A percentile compares a stretch with the other conserved stretches of the same genome.
Conservation (phyloP, 2,329 filamentous ascomycete genomes). For the Lasiodiplodia theobromae region DNA sequence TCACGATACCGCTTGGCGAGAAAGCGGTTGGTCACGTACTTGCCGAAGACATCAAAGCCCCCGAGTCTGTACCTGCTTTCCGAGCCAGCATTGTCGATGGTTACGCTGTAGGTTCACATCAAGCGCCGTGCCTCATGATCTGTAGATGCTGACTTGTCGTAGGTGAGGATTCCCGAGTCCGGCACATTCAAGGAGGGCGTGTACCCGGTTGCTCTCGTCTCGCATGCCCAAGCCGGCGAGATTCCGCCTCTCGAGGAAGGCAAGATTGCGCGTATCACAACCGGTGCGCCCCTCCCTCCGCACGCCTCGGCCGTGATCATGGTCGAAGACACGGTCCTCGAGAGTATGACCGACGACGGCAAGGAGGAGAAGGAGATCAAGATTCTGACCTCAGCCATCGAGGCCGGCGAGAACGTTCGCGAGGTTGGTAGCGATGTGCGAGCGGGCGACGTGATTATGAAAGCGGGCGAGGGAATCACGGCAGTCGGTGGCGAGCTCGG, state of each 20-base stretch:
- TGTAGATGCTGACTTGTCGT: not conserved
- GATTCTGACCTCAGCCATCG: slow-evolving; percentile 79
- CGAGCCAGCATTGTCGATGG: slow-evolving; percentile 96
- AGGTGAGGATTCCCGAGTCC: slow-evolving; percentile 43
- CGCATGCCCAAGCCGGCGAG: slow-evolving; percentile 80
- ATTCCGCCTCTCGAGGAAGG: slow-evolving; percentile 71
- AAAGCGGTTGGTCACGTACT: slow-evolving; percentile 78
- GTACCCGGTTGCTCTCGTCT: slow-evolving; percentile 86
- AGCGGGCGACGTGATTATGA: slow-evolving; percentile 72
- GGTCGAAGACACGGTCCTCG: slow-evolving; percentile 91
- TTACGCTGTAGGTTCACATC: slow-evolving; percentile 65
- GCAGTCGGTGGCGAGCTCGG: slow-evolving; percentile 90
- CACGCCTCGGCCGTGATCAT: slow-evolving; percentile 93
- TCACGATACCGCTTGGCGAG: slow-evolving; percentile 67
- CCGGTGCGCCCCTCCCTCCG: slow-evolving; percentile 86
- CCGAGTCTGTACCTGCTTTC: slow-evolving; percentile 89
- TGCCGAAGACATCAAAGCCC: slow-evolving; percentile 80
- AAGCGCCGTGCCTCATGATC: not conserved
- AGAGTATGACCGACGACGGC: slow-evolving; percentile 77
- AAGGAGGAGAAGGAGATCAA: slow-evolving; percentile 87
- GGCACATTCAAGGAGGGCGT: slow-evolving; percentile 69
- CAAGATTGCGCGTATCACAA: slow-evolving; percentile 89
- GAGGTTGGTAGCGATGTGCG: slow-evolving; percentile 89
- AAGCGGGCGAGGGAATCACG: slow-evolving; percentile 81
- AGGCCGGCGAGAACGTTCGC: slow-evolving; percentile 83